Evolutionary conservation across 495 filamentous ascomycete species (phyloP), one percentile per base, ranked within the genome.

Genomic region (Barbatosphaeria neglecta): DNA sequence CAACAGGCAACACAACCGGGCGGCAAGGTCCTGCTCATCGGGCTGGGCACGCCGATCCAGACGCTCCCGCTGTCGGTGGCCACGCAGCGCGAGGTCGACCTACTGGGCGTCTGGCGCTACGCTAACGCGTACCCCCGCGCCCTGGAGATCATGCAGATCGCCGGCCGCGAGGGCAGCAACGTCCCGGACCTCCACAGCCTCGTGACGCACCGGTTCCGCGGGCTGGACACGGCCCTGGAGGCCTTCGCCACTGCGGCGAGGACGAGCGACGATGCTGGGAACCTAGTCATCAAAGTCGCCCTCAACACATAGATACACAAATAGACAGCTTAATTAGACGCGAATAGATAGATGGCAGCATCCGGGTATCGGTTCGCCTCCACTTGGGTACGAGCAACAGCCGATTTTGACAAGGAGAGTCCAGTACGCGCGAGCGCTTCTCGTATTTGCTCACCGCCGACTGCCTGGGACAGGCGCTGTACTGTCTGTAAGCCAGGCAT

Each of bases 71-170:
- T 95, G 44, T 86, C 82, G 6, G 83, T 85, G 0, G 90, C 90
- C 0, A 84, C 87, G 6, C 69, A 92, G 22, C 78, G 87, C 16
- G 90, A 97, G 66, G 82, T 97, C 10, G 90, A 97, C 66, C 75
- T 97, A 9, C 73, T 93, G 9, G 90, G 90, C 15, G 83, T 90
- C 3, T 97, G 95, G 62, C 73, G 90, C 22, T 97, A 97, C 51
- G 87, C 86, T 42, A 83, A 88, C 46, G 83, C 85, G 0, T 97
- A 97, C 52, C 75, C 79, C 11, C 39, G 39, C 11, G 39, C 39
- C 9, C 39, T 41, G 0, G 73, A 75, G 37, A 87, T 81, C 10
- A 90, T 95, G 59, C 74, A 80, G 51, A 58, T 94, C 41, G 63
- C 90, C 41, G 73, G 75, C 1, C 81, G 75, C 50, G 72, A 75